These are phyloP conservation scores for Oxyria digyna DNA, from an alignment of 148 eudicot genomes.

Conservation along the genomic window DNA sequence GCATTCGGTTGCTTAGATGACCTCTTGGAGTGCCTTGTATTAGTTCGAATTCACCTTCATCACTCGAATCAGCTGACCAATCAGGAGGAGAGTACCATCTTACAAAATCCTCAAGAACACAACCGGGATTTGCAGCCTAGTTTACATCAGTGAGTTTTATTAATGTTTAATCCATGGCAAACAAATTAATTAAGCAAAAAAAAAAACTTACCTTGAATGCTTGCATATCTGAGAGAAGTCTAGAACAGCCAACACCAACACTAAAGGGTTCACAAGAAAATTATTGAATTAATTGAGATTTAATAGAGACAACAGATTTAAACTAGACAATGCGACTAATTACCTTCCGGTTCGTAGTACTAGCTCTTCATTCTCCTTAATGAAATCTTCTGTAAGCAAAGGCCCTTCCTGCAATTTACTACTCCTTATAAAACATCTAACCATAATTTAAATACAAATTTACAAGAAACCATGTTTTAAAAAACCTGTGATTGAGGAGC, in stretches of 20 bases:
- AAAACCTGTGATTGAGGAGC: constrained; percentile 85
- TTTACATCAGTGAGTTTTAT: constrained; percentile 1
- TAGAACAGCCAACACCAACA: constrained; percentile 95
- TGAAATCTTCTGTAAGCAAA: constrained; percentile 85
- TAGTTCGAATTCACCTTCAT: constrained; percentile 25
- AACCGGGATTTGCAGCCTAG: constrained; percentile 99
- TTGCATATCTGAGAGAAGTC: constrained; percentile 97
- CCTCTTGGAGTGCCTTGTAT: constrained; percentile 45
- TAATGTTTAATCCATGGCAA: no score
- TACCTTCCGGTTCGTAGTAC: constrained; percentile 95
- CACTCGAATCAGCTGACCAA: constrained; percentile 51
- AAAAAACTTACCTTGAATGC: constrained; percentile 97
- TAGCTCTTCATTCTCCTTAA: constrained; percentile 85
- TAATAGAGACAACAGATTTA: no score
- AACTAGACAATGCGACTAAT: background rate
- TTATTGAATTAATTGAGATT: no score
- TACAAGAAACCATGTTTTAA: background rate
- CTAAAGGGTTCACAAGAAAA: constrained; percentile 33
- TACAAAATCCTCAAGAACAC: constrained; percentile 90
- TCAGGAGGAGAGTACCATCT: constrained; percentile 99
- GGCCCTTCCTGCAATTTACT: constrained; percentile 81
- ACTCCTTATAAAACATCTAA: no score
- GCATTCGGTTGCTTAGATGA: constrained; percentile 83
- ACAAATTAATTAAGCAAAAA: no score
- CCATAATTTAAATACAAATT: background rate